Conservation (phyloP, 495 filamentous ascomycete species). For the Talaromyces trachyspermus region DNA sequence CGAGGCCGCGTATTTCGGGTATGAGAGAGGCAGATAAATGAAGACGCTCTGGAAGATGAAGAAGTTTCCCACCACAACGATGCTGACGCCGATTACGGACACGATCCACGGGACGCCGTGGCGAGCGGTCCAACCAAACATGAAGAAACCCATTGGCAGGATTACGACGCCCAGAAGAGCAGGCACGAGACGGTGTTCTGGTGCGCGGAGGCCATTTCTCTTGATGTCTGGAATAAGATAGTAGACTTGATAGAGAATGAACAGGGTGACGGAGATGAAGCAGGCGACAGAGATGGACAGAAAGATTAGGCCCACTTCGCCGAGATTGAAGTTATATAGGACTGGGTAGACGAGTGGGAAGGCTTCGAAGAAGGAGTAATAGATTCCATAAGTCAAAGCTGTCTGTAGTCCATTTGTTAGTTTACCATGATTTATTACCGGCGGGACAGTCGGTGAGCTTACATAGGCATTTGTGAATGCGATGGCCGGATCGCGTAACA, state of each 20-base stretch:
- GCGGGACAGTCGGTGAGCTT: no score
- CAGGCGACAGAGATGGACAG: constrained; percentile 41
- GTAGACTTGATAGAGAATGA: constrained; percentile 44
- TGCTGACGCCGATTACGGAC: constrained; percentile 31
- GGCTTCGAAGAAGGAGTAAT: constrained; percentile 52
- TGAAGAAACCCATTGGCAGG: constrained; percentile 50
- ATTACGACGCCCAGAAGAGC: constrained; percentile 43
- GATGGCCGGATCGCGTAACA: constrained; percentile 41
- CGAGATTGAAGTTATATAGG: constrained; percentile 41
- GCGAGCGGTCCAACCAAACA: constrained; percentile 14
- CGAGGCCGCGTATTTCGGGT: constrained; percentile 35
- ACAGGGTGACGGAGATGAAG: constrained; percentile 17
- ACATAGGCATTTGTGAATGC: constrained; percentile 45
- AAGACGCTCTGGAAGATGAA: constrained; percentile 45
- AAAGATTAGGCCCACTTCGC: constrained; percentile 40
- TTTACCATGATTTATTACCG: no score
- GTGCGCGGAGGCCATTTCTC: constrained; percentile 19
- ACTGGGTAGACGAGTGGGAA: constrained; percentile 46
- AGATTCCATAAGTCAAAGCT: constrained; percentile 44
- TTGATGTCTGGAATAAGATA: constrained; percentile 46
- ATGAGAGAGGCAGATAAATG: constrained; percentile 38
- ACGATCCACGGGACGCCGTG: neutral
- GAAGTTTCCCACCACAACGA: constrained; percentile 48
- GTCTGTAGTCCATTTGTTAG: no score
- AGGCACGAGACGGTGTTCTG: constrained; percentile 47